Evolutionary conservation across 108 stramenopile species (phyloP).

Genomic region (Phaeodactylum tricornutum): DNA sequence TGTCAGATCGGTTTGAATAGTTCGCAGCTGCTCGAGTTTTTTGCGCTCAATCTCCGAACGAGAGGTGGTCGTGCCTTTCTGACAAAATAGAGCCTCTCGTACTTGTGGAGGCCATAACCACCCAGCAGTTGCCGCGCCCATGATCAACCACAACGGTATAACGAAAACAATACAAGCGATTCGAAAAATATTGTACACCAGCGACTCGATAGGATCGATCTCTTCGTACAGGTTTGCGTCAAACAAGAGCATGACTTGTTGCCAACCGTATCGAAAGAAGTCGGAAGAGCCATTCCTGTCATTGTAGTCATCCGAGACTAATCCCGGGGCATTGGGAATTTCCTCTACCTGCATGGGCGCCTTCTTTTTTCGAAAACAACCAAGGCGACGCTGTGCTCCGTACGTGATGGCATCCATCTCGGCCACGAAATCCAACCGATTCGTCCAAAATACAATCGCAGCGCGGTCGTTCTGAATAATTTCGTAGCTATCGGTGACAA

Average conservation of each 20-base stretch:
- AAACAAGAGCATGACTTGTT: constrained; percentile 47
- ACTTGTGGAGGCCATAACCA: constrained; percentile 82
- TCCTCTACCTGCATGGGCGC: constrained; percentile 19
- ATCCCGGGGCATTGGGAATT: constrained; percentile 4
- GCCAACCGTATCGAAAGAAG: constrained; percentile 27
- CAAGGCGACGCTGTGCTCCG: constrained; percentile 22
- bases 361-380: constrained; percentile 8
- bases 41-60: constrained; percentile 57
- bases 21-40: constrained; percentile 55
- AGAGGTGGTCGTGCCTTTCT: constrained; percentile 49
- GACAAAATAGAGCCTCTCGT: constrained; percentile 68
- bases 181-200: constrained; percentile 37
- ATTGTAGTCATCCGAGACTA: not conserved
- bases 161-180: constrained; percentile 29
- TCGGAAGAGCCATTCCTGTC: not conserved
- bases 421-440: constrained; percentile 72
- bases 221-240: constrained; percentile 54
- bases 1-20: constrained; percentile 47
- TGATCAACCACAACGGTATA: constrained; percentile 66
- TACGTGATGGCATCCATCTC: constrained; percentile 64
- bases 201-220: constrained; percentile 40
- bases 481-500: constrained; percentile 77
- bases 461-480: constrained; percentile 79
- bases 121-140: constrained; percentile 59
- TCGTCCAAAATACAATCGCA: constrained; percentile 79